Evolutionary conservation across 2,329 filamentous ascomycete species (phyloP), one percentile per base, ranked within the genome.

Genomic region (Thelonectria rubi): DNA sequence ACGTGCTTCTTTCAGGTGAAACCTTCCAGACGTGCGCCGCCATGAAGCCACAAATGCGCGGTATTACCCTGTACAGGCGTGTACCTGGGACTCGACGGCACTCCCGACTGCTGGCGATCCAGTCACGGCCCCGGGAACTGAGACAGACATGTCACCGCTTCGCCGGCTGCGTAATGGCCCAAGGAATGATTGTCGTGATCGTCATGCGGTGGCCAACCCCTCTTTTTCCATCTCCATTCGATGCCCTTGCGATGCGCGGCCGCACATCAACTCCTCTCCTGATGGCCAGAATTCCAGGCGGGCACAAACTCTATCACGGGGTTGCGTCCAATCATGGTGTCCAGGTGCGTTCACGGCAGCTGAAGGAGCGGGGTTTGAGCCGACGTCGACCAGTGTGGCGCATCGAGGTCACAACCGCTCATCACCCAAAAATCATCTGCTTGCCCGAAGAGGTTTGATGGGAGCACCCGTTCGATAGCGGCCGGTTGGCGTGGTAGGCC

Each of bases 381-480:
- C 34, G 34, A 4, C 15, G 5, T 10, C 10, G 5, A 5, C 10
- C 26, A 30, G 18, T 12, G 42, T 45, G 37, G 50, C 51, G 15
- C 3, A 14, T 14, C 32, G 12, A 34, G 32, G 32, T 12, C 32
- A 14, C 32, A 5, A 34, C 32, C 32, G 32, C 9, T 34, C 3
- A 24, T 37, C 21, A 24, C 26, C 2, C 34, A 30, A 10, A 30
- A 30, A 37, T 37, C 8, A 37, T 7, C 5, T 34, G 32, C 32
- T 34, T 37, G 34, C 34, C 34, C 8, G 3, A 15, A 37, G 34
- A 47, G 20, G 9, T 21, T 26, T 26, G 50, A 50, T 30, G 45
- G 45, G 54, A 46, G 18, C 42, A 56, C 48, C 58, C 53, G 58
- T 32, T 49, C 24, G 20, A 39, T 57, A 56, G 58, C 40, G 53